Evolutionary conservation across 805 yeast species (phyloP), one percentile per base, ranked within the genome.

Genomic region (Yarrowia keelungensis): DNA sequence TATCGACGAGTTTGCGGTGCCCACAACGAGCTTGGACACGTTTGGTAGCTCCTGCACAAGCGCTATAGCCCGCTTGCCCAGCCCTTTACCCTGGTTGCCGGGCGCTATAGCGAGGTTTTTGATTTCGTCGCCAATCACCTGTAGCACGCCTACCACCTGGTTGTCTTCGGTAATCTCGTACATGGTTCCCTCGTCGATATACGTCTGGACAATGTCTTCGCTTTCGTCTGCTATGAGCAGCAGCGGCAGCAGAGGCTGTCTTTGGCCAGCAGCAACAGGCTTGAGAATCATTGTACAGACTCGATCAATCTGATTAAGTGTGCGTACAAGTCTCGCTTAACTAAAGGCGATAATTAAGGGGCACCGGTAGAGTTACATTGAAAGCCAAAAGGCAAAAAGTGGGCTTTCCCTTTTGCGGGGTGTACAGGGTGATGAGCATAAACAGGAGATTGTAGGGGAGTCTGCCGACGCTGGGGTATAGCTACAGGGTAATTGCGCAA

Each of bases 1-100:
- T 12, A 59, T 59, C 12, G 65, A 59, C 15, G 65, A 59, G 22
- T 59, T 59, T 26, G 65, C 65, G 7, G 65, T 59, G 16, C 65
- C 65, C 32, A 59, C 65, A 3, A 35, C 35, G n/a, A 59, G 65
- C 12, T 5, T 59, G 14, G 65, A 10, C 8, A 35, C 41, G 2
- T 22, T 14, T 2, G 61, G 32, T 15, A 32, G 50, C 15, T n/a
- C 42, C 51, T 59, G 65, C 8, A 59, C 43, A 16, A 45, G 43
- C 19, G 12, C 12, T 14, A 59, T 59, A 5, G 65, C 51, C 42
- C 12, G 35, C 10, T 59, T 59, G 4, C 65, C 65, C 36, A 59
- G 51, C 11, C 65, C 65, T 36, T 45, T 38, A 9, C 65, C 51
- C 51, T 59, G 65, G 22, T 45, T 41, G 5, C 35, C 35, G 4